These are phyloP conservation scores for Syncephalastrum sp. DNA, from an alignment of 371 early-diverging fungal species.

Conservation along the genomic window DNA sequence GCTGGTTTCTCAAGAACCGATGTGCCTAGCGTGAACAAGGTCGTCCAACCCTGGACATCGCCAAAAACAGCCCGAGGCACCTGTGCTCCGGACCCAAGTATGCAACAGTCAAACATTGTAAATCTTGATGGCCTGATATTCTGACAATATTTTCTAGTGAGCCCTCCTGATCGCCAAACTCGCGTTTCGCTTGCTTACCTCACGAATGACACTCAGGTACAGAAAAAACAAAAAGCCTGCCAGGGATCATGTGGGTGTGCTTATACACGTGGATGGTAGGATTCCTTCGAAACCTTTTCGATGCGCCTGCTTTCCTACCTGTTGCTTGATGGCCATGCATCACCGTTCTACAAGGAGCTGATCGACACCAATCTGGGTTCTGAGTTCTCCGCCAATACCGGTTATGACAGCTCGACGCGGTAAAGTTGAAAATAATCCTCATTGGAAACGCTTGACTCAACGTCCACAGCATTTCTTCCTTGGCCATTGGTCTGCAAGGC, in stretches of 20 bases:
- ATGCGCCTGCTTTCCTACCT: conserved; percentile 78
- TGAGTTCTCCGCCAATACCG: conserved; percentile 89
- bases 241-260: background rate
- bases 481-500: conserved; percentile 75
- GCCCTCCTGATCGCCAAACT: conserved; percentile 76
- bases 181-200: conserved; percentile 77
- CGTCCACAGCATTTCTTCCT: conserved; percentile 41
- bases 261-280: conserved; percentile 35
- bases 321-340: conserved; percentile 83
- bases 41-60: conserved; percentile 45
- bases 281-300: conserved; percentile 81
- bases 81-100: conserved; percentile 81
- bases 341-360: conserved; percentile 94
- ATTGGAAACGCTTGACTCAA: background rate
- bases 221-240: background rate
- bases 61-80: conserved; percentile 52
- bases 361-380: conserved; percentile 91
- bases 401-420: conserved; percentile 76
- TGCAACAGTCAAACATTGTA: conserved; percentile 18
- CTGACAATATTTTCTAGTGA: conserved; percentile 47
- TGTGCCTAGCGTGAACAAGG: conserved; percentile 50
- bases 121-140: background rate
- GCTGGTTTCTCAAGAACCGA: conserved; percentile 33
- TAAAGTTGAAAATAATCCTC: conserved; percentile 14
- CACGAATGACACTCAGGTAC: conserved; percentile 74